Evolutionary conservation across 2,329 filamentous ascomycete species (phyloP).

Genomic region (Colletotrichum cordylinicola): DNA sequence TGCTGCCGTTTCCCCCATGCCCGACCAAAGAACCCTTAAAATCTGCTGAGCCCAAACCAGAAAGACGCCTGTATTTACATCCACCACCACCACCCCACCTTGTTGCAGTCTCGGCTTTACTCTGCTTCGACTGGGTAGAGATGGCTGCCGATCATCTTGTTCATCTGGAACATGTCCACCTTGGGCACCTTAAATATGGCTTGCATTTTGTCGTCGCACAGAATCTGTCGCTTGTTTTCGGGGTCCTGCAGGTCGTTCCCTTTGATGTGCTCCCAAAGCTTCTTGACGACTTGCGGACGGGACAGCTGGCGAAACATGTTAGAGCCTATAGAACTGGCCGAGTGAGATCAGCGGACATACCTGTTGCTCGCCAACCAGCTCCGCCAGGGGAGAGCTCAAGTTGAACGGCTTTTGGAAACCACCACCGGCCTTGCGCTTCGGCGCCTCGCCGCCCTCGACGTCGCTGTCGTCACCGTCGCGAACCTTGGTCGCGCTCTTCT

Average conservation of each 20-base stretch:
- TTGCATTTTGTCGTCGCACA: slow-evolving; percentile 89
- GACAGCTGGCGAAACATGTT: slow-evolving; percentile 68
- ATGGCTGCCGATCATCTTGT: slow-evolving; percentile 90
- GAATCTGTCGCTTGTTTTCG: slow-evolving; percentile 87
- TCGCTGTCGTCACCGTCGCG: slow-evolving; percentile 83
- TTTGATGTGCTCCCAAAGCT: slow-evolving; percentile 96
- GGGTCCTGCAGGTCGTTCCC: slow-evolving; percentile 88
- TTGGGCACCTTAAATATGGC: slow-evolving; percentile 90
- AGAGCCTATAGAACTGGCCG: slow-evolving; percentile 11
- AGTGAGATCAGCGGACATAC: slow-evolving; percentile 40
- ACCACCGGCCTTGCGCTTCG: slow-evolving; percentile 82
- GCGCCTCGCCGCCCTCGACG: slow-evolving; percentile 65
- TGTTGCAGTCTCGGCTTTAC: not conserved
- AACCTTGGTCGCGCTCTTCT: slow-evolving; percentile 79
- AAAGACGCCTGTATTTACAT: slow-evolving; percentile 6
- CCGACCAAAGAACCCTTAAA: slow-evolving; percentile 2
- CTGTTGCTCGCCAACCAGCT: slow-evolving; percentile 72
- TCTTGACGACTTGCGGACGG: slow-evolving; percentile 93
- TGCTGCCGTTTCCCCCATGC: slow-evolving; percentile 1
- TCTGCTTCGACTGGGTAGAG: slow-evolving; percentile 78
- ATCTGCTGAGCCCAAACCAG: slow-evolving; percentile 13
- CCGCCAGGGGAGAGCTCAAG: slow-evolving; percentile 72
- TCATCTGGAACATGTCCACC: slow-evolving; percentile 99
- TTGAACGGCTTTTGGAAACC: slow-evolving; percentile 91
- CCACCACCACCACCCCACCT: not conserved